Evolutionary conservation across 164 flowering plant species (phyloP), one percentile per base, ranked within the genome.

Genomic region (Chimonanthus salicifolius): DNA sequence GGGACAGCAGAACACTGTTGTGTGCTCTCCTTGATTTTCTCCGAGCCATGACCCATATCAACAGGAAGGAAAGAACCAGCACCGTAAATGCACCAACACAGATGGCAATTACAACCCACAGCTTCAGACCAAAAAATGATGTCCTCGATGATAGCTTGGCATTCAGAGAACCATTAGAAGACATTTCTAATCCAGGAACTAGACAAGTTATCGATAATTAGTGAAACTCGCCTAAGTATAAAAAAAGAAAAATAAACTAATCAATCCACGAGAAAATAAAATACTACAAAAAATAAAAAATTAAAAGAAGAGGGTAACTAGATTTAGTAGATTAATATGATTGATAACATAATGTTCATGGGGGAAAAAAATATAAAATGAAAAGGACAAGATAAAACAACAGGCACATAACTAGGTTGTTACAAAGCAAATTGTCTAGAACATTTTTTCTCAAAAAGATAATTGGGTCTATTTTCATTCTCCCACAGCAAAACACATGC

Each of bases 21-120:
- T 75, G 44, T 13, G 82, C 83, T 74, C 84, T 82, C 77, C 83
- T 84, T 8, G 90, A 82, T 80, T 86, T 93, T 75, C 87, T 84
- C 72, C 89, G 79, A 51, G 82, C 86, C 21, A 80, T 78, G 7
- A 83, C 77, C 93, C 94, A 93, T 68, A 92, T 67, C 62, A 89
- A 85, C 69, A 93, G 72, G 74, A 88, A 64, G 71, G 86, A 83
- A 7, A 93, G 87, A 80, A 89, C 85, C 70, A 85, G 75, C 64
- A 89, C 81, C 58, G 91, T 87, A 73, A 89, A 88, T 65, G 77
- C 88, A 64, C 90, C 90, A 73, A 93, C 88, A 70, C 83, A 79
- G 58, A 90, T 65, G 67, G 94, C 85, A 69, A 93, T 87, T 80
- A 89, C 77, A 74, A 88, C 94, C 96, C 97, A 93, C 67, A 93